Conservation (phyloP, 331 rosid genomes). For the Arachis monticola region DNA sequence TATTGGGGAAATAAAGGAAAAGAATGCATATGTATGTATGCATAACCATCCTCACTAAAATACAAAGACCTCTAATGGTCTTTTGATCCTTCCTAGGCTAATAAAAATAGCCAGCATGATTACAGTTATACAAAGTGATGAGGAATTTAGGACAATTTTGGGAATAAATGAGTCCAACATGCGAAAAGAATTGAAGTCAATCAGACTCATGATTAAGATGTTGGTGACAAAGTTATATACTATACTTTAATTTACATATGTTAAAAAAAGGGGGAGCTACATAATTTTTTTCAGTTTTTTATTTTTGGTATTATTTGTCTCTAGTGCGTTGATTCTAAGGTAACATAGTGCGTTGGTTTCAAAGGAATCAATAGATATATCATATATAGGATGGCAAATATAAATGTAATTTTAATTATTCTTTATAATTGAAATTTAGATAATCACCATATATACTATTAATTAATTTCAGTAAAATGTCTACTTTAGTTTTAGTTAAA, state of each 20-base stretch:
- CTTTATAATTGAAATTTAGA: no score
- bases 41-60: neutral
- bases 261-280: neutral
- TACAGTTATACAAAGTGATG: neutral
- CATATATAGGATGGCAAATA: neutral
- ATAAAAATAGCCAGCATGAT: neutral
- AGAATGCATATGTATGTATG: neutral
- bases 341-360: neutral
- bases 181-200: neutral
- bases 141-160: neutral
- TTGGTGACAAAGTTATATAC: neutral
- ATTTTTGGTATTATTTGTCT: neutral
- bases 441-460: no score
- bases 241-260: no score
- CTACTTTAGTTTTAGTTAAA: no score
- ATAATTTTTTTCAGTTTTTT: neutral
- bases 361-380: neutral
- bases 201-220: neutral
- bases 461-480: no score
- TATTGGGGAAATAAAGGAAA: neutral
- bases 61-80: neutral
- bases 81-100: neutral
- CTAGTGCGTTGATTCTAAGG: neutral
- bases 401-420: neutral
- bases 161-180: neutral